Evolutionary conservation across 192 early-diverging fungal genomes (phyloP).

Genomic region (Backusella tarrabulga): DNA sequence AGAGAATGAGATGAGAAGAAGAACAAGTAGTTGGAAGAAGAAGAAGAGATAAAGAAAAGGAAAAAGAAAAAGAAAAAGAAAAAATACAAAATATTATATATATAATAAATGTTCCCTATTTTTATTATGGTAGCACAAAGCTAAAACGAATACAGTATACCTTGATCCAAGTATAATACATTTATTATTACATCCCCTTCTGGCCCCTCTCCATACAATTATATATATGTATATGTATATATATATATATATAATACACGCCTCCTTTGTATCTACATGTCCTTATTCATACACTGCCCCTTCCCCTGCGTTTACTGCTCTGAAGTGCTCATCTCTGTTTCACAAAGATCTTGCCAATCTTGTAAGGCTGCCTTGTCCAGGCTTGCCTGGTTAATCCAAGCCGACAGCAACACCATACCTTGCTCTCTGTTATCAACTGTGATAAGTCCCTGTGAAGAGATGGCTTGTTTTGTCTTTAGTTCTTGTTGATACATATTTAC

Average conservation of each 20-base stretch:
- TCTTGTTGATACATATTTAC: slow-evolving; percentile 29
- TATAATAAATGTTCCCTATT: background rate
- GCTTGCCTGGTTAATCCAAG: slow-evolving; percentile 37
- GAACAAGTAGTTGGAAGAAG: background rate
- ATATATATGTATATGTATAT: too few relatives aligned
- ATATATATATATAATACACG: background rate
- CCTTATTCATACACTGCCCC: background rate
- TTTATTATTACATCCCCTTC: background rate
- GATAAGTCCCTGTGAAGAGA: slow-evolving; percentile 11
- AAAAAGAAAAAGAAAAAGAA: background rate
- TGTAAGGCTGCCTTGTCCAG: slow-evolving; percentile 6
- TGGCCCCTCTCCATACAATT: background rate
- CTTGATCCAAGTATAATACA: background rate
- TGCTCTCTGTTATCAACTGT: slow-evolving; percentile 20
- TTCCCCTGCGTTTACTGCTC: background rate
- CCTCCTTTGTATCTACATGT: background rate
- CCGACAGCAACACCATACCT: slow-evolving; percentile 27
- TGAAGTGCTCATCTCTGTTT: slow-evolving; percentile 15
- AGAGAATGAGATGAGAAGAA: background rate
- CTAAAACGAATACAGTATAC: background rate
- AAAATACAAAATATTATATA: background rate
- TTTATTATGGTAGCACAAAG: background rate
- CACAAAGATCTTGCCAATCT: slow-evolving; percentile 30
- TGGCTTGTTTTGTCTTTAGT: slow-evolving; percentile 14
- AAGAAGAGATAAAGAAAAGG: background rate